A percentile compares a stretch with the other conserved stretches of the same genome.
These are phyloP conservation scores for Dimocarpus longan DNA, from an alignment of 345 rosid species.

Conservation along the genomic window DNA sequence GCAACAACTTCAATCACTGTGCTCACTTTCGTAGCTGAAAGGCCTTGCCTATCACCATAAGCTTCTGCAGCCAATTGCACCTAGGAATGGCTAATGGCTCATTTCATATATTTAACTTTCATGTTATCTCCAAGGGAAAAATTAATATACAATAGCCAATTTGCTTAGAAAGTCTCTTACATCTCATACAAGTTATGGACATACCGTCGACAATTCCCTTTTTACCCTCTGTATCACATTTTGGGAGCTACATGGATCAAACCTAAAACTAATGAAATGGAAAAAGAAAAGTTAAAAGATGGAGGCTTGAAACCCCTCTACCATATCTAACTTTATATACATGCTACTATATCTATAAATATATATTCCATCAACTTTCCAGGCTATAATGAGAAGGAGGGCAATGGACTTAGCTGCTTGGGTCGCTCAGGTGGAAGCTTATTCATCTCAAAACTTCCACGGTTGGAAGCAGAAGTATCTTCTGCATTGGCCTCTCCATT, in stretches of 20 bases:
- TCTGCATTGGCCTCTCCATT: too few relatives aligned
- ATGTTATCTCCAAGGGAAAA: too few relatives aligned
- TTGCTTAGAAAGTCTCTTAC: background rate
- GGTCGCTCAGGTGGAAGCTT: constrained; percentile 47
- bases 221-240: background rate
- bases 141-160: background rate
- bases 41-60: too few relatives aligned
- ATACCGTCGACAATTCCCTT: background rate
- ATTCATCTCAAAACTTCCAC: constrained; percentile 46
- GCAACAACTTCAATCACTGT: too few relatives aligned
- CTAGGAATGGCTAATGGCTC: too few relatives aligned
- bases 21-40: too few relatives aligned
- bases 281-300: background rate
- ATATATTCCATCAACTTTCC: background rate
- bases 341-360: background rate
- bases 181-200: background rate
- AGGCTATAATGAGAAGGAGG: constrained; percentile 14
- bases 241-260: constrained; percentile 16
- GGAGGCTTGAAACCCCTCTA: background rate
- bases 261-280: background rate
- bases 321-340: constrained; percentile 22
- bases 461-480: constrained; percentile 27
- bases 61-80: too few relatives aligned
- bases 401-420: constrained; percentile 13
- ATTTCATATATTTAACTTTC: too few relatives aligned